Base-by-base conservation (phyloP, 768 basidiomycete species). In the Fomitopsis pulvina region DNA sequence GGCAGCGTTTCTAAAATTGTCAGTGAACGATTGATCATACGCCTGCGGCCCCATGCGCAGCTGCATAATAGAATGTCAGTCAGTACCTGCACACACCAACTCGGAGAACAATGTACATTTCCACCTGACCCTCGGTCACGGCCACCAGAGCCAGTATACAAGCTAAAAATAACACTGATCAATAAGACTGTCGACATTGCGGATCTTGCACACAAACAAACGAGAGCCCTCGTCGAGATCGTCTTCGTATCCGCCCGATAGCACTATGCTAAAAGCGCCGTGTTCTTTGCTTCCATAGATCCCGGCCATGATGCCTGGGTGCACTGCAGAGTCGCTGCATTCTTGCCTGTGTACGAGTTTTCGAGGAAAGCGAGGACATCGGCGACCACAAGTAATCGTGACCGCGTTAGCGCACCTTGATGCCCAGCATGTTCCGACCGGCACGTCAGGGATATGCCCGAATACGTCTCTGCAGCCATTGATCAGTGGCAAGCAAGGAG, bases 171-270 rank as follows among this genome's bases (percentile, higher is more conserved):
- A 24, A 20, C 14, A 20, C 9, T 8, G n/a, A n/a, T 45, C 18
- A 44, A 21, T 11, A 21, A n/a, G n/a, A n/a, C n/a, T n/a, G n/a
- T n/a, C n/a, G n/a, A n/a, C n/a, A 43, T 9, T 24, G 22, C 11
- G 21, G 16, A 39, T 12, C 40, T 12, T 6, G 7, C 4, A 47
- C 45, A 20, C 52, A 14, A 30, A 61, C 60, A 61, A 58, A 18
- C 9, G 40, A 22, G 58, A 45, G 0, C 60, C 60, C 1, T 53
- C 21, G 34, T 61, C 60, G 11, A 39, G 48, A 44, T 61, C 60
- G 32, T 61, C 57, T 20, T 58, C 57, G 43, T 61, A 61, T 11
- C 53, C 55, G 3, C 53, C 57, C 1, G 55, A 55, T 44, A 61
- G 41, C 12, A 56, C 57, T 14, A 61, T 52, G 28, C 55, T 57